phyloP scores from a whole-genome alignment of 106 monocot genomes.

The Acorus gramineus region DNA sequence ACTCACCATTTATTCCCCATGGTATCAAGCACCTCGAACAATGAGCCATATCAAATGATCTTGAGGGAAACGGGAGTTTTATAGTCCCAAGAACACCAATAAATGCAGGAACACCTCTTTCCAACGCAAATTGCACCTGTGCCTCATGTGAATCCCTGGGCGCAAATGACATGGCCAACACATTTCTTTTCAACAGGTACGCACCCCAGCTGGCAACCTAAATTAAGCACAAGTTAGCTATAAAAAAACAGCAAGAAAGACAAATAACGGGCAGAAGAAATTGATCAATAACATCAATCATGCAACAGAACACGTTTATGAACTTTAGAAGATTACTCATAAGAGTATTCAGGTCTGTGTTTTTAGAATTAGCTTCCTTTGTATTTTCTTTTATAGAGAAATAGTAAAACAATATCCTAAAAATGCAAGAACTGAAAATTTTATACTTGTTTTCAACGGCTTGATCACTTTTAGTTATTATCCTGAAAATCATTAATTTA shows the following conservation, averaged over 20 bases:
- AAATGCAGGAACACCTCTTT: slow-evolving; percentile 31
- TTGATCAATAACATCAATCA: not conserved
- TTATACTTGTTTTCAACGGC: no score
- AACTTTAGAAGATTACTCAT: no score
- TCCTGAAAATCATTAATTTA: no score
- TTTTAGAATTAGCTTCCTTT: no score
- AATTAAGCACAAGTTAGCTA: not conserved
- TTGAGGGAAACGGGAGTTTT: slow-evolving; percentile 22
- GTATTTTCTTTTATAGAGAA: no score
- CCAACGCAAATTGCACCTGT: slow-evolving; percentile 27
- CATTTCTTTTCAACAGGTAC: slow-evolving; percentile 25
- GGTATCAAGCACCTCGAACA: slow-evolving; percentile 31
- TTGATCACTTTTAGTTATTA: no score
- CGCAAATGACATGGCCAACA: slow-evolving; percentile 31
- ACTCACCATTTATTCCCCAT: slow-evolving; percentile 21
- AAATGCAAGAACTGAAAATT: no score
- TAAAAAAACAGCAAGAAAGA: not conserved
- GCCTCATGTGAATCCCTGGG: slow-evolving; percentile 35
- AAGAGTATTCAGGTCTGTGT: no score
- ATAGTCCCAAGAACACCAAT: slow-evolving; percentile 31
- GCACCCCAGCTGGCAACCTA: slow-evolving; percentile 34
- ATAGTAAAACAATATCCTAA: no score
- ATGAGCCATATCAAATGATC: slow-evolving; percentile 31
- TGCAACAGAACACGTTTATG: no score
- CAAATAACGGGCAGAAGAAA: not conserved